Conservation (phyloP, 305 asterid species). For the Euphrasia arctica region DNA sequence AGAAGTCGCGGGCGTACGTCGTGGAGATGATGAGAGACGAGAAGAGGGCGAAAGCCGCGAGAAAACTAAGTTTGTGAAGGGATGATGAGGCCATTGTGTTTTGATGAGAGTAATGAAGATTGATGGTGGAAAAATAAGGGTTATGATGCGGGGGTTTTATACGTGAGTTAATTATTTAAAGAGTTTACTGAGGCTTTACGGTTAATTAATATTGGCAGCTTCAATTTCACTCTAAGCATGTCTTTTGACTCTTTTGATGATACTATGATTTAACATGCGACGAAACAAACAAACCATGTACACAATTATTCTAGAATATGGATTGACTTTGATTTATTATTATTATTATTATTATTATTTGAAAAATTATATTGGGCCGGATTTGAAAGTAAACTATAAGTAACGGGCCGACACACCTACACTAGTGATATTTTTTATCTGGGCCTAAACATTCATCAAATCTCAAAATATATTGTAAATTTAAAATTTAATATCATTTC, state of each 20-base stretch:
- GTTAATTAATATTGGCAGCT: too few relatives aligned
- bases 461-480: too few relatives aligned
- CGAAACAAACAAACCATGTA: too few relatives aligned
- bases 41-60: conserved; percentile 33
- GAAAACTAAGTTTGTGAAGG: conserved; percentile 35
- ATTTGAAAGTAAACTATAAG: too few relatives aligned
- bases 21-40: conserved; percentile 19
- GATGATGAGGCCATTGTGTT: conserved; percentile 41
- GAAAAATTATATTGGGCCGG: too few relatives aligned
- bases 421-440: background rate
- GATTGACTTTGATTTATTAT: too few relatives aligned
- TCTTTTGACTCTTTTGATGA: too few relatives aligned
- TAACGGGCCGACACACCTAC: too few relatives aligned
- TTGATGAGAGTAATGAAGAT: background rate
- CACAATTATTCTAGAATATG: too few relatives aligned
- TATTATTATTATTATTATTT: too few relatives aligned
- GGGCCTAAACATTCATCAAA: conserved; percentile 12
- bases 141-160: conserved; percentile 27
- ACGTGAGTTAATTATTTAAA: background rate
- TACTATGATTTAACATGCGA: too few relatives aligned
- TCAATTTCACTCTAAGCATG: background rate
- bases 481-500: too few relatives aligned
- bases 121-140: conserved; percentile 31
- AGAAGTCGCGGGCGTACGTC: conserved; percentile 43
- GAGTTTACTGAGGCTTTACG: background rate